Base-by-base conservation (phyloP, 495 filamentous ascomycete species). In the Daldinia concentrica region DNA sequence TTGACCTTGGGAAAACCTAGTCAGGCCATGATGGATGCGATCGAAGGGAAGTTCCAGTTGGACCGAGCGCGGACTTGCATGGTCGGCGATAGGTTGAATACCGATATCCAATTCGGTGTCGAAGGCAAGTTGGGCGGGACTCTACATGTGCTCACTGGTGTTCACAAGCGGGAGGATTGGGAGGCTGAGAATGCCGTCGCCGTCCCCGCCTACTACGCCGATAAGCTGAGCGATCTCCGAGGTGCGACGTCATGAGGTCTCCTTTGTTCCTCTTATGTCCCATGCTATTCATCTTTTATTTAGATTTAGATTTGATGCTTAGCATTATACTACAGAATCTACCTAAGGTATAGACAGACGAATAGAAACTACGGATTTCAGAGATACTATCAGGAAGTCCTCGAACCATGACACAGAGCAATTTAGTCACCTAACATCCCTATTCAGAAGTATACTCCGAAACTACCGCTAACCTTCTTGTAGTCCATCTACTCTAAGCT, bases 1-100 rank as follows among this genome's bases (percentile, higher is more conserved):
- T 76, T 92, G 36, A 88, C 92, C 6, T 79, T 98, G 50, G 95
- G 95, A 9, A 99, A 99, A 80, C 96, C 95, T 4, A 97, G 92
- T 71, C 92, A 97, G 83, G 94, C 94, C 11, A 98, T 99, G 95
- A 97, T 99, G 95, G 94, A 98, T 81, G 92, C 96, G 6, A 91
- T 99, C 74, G 95, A 98, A 84, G 95, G 95, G 34, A 97, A 95
- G 80, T 97, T 98, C 77, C 83, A 87, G 61, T 91, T 99, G 58
- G 92, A 98, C 77, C 88, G 93, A 41, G 89, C 83, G 51, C 88
- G 88, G 57, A 89, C 96, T 1, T 98, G 96, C 78, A 99, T 99
- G 96, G 89, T 99, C 30, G 95, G 95, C 4, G 95, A 99, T 80
- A 86, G 95, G 43, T 84, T 95, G 55, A 90, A 98, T 78, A 99